These are phyloP conservation scores for Chlamydomonas incerta DNA, from an alignment of 139 green algal genomes.

Conservation along the genomic window DNA sequence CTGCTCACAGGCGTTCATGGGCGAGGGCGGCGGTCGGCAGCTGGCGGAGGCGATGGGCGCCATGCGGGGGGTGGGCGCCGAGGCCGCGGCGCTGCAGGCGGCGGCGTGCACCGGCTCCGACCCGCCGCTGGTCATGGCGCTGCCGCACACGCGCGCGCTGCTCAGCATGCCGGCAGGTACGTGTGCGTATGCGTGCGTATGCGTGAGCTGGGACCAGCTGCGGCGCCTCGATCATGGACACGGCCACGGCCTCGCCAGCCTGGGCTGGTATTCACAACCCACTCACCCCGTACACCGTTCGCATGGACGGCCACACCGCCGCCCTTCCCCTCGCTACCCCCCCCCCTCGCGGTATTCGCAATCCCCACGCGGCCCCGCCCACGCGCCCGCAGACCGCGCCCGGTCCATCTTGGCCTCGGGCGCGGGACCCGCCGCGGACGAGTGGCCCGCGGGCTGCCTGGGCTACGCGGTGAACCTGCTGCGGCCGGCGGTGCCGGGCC, in stretches of 20 bases:
- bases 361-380: background rate
- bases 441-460: conserved; percentile 79
- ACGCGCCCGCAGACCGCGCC: background rate
- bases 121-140: conserved; percentile 58
- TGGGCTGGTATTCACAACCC: too few relatives aligned
- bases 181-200: too few relatives aligned
- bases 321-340: too few relatives aligned
- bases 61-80: conserved; percentile 46
- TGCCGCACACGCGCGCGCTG: conserved; percentile 73
- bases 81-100: conserved; percentile 51
- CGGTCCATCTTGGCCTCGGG: too few relatives aligned
- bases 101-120: conserved; percentile 67
- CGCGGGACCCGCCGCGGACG: conserved; percentile 4
- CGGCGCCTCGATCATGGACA: too few relatives aligned
- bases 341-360: background rate
- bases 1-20: background rate
- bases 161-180: conserved; percentile 21
- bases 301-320: too few relatives aligned
- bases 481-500: conserved; percentile 56
- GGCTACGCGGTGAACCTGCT: conserved; percentile 81
- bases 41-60: background rate
- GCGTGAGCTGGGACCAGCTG: background rate
- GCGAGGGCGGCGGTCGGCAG: background rate
- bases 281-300: too few relatives aligned
- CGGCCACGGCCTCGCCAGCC: too few relatives aligned